Conservation (phyloP, 192 early-diverging fungal species). For the Coemansia sp. region DNA sequence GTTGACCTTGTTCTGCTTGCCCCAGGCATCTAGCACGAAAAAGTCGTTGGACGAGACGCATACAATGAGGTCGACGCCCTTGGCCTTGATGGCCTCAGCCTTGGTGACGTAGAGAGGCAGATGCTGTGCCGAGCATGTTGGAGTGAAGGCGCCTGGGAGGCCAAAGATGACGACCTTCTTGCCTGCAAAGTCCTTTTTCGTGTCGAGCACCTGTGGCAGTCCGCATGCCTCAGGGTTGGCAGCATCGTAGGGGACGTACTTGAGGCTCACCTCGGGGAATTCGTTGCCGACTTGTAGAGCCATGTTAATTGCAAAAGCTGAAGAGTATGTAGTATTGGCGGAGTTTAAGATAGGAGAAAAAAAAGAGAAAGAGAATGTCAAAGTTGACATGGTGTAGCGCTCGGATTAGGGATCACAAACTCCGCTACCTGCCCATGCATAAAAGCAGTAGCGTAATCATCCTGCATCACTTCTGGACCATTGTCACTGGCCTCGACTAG, state of each 20-base stretch:
- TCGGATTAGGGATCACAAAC: no score
- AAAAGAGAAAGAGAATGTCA: neutral
- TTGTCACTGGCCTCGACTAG: no score
- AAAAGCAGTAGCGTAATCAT: no score
- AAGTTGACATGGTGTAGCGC: no score
- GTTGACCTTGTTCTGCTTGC: constrained; percentile 34
- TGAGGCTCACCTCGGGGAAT: constrained; percentile 60
- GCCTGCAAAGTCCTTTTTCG: constrained; percentile 46
- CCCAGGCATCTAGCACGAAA: constrained; percentile 62
- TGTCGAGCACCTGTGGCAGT: constrained; percentile 36
- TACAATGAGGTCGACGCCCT: constrained; percentile 48
- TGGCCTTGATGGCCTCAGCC: constrained; percentile 34
- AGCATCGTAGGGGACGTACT: constrained; percentile 56
- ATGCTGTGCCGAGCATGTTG: constrained; percentile 45
- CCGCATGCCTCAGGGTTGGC: constrained; percentile 53
- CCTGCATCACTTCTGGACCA: no score
- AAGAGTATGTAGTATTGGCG: neutral
- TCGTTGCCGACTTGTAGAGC: constrained; percentile 54
- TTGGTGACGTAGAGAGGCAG: constrained; percentile 34
- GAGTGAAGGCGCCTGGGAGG: constrained; percentile 44
- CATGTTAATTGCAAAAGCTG: constrained; percentile 13
- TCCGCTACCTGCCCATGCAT: no score
- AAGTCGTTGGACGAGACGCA: constrained; percentile 53
- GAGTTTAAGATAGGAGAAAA: neutral
- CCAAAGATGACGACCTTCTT: constrained; percentile 48